These are phyloP conservation scores for Salix purpurea DNA, from an alignment of 345 rosid species.

Conservation along the genomic window DNA sequence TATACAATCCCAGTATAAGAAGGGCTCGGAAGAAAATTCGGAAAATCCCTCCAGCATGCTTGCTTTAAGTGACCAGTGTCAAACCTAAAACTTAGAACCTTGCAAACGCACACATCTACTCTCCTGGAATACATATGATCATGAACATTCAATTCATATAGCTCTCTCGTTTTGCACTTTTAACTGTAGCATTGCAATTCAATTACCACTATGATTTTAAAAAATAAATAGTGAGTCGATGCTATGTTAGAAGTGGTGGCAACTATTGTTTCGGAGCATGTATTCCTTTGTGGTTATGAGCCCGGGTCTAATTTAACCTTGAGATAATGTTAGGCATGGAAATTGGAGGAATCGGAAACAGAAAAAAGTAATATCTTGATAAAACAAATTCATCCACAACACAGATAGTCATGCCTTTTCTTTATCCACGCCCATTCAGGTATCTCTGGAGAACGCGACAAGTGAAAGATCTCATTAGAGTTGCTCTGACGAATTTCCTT, in stretches of 20 bases:
- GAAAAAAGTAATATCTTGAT: neutral
- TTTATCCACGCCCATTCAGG: conserved; percentile 17
- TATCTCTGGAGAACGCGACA: conserved; percentile 30
- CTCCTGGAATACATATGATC: neutral
- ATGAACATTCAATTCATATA: neutral
- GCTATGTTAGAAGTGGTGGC: neutral
- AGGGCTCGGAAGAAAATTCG: neutral
- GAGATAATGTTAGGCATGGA: neutral
- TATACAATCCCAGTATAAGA: neutral
- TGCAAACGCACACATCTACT: neutral
- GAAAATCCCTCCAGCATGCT: neutral
- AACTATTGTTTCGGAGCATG: neutral
- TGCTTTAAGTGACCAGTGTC: neutral
- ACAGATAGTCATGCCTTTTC: neutral
- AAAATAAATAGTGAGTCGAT: neutral
- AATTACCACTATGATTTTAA: neutral
- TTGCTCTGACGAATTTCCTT: neutral
- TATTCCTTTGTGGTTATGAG: neutral
- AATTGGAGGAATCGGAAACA: neutral
- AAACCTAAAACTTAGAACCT: neutral
- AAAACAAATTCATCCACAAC: neutral
- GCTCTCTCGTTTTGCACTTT: neutral
- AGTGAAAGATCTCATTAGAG: neutral
- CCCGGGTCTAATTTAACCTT: neutral
- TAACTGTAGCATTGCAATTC: neutral